phyloP scores from a whole-genome alignment of 179 eudicot genomes.

The Spinacia oleracea region DNA sequence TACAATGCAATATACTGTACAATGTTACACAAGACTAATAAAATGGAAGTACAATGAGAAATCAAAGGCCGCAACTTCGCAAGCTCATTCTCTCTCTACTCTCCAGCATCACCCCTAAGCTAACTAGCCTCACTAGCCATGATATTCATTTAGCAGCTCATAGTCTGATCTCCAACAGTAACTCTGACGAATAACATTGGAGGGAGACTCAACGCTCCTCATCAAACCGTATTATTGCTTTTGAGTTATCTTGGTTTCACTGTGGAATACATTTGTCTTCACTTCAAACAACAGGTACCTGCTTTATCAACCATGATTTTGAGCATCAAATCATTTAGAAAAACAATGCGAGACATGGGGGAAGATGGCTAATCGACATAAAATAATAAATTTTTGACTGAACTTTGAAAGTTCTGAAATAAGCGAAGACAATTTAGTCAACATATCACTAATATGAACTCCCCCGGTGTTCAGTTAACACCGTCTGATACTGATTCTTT shows the following conservation, averaged over 20 bases:
- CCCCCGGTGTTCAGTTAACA: background rate
- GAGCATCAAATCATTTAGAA: background rate
- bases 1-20: constrained; percentile 1
- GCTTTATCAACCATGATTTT: background rate
- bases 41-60: background rate
- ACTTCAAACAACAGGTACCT: constrained; percentile 12
- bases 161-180: background rate
- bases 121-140: background rate
- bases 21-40: background rate
- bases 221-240: background rate
- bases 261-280: background rate
- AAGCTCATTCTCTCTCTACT: background rate
- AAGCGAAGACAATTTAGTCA: background rate
- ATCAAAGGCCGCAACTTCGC: background rate
- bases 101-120: constrained; percentile 6
- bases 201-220: background rate
- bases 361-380: background rate
- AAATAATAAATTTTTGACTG: background rate
- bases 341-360: background rate
- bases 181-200: background rate
- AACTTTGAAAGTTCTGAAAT: background rate
- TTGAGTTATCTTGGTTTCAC: background rate
- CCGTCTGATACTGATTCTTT: background rate
- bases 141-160: background rate
- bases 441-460: background rate